Percentiles rank a stretch among this genome's conserved stretches.
Evolutionary conservation across 176 grass and related monocot genomes (phyloP).

Genomic region (Lolium multiflorum): DNA sequence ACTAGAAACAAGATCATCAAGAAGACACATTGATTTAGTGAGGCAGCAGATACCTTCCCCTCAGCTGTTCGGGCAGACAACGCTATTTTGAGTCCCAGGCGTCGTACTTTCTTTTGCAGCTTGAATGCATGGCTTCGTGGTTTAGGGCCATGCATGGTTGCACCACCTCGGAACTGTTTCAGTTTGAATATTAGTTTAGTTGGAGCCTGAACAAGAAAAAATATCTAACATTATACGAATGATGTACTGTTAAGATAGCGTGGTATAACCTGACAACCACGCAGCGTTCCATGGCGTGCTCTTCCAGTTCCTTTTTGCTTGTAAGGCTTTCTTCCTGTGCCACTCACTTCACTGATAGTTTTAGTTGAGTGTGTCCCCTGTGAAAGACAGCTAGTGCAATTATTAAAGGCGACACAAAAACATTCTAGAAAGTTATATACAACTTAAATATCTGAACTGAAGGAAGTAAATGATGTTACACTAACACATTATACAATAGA

Average conservation of each 20-base stretch:
- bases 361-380: constrained; percentile 94
- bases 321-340: constrained; percentile 83
- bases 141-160: constrained; percentile 89
- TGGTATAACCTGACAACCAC: constrained; percentile 70
- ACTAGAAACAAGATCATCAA: constrained; percentile 9
- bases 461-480: not conserved
- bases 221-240: constrained; percentile 24
- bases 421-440: not conserved
- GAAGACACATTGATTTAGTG: not conserved
- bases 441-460: constrained; percentile 4
- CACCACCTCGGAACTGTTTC: constrained; percentile 82
- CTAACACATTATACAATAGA: constrained; percentile 10
- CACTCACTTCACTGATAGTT: constrained; percentile 86
- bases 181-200: constrained; percentile 43
- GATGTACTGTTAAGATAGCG: constrained; percentile 18
- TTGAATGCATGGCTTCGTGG: constrained; percentile 88
- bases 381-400: constrained; percentile 25
- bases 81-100: constrained; percentile 83
- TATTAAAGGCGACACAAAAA: not conserved
- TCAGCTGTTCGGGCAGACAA: constrained; percentile 79
- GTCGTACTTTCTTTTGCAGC: constrained; percentile 82
- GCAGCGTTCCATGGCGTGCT: constrained; percentile 79
- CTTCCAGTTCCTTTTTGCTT: constrained; percentile 80
- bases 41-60: constrained; percentile 66
- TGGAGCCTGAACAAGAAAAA: not conserved